Evolutionary conservation across 2,329 filamentous ascomycete genomes (phyloP).

Genomic region (Rhynchosporium agropyri): DNA sequence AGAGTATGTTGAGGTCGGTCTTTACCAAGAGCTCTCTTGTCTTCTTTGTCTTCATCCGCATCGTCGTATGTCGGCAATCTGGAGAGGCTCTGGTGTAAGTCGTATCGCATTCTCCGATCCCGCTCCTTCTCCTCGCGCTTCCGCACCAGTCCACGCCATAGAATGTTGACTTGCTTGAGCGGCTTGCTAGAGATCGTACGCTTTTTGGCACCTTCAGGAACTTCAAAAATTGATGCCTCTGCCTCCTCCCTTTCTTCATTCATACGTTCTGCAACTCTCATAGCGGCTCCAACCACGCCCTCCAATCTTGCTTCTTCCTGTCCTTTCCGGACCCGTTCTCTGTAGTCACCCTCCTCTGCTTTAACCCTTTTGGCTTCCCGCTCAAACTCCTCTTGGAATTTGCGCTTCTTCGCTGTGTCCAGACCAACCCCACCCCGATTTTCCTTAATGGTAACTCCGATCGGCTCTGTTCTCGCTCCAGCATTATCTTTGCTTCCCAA

Average conservation of each 20-base stretch:
- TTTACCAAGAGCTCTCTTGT: constrained; percentile 68
- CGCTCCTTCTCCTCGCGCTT: constrained; percentile 70
- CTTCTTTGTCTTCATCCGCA: constrained; percentile 70
- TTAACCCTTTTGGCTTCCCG: constrained; percentile 61
- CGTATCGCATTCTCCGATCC: constrained; percentile 64
- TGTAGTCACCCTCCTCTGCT: constrained; percentile 70
- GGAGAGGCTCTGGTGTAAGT: constrained; percentile 66
- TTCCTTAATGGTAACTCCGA: constrained; percentile 76
- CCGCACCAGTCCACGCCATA: constrained; percentile 77
- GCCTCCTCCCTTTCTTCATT: constrained; percentile 43
- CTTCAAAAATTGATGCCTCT: constrained; percentile 18
- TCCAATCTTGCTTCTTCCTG: constrained; percentile 70
- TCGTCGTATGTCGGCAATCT: constrained; percentile 69
- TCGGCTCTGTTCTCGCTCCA: constrained; percentile 64
- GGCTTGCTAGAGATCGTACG: constrained; percentile 50
- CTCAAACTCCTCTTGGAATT: constrained; percentile 64
- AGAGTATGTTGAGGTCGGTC: constrained; percentile 57
- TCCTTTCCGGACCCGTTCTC: constrained; percentile 71
- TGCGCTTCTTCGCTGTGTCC: constrained; percentile 81
- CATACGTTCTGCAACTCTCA: constrained; percentile 80
- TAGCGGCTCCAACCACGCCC: constrained; percentile 72
- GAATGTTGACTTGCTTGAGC: constrained; percentile 70
- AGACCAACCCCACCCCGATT: constrained; percentile 82
- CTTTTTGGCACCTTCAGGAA: constrained; percentile 30
- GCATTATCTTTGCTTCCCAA: constrained; percentile 64